These are phyloP conservation scores for Chalara sp. DNA, from an alignment of 2,329 filamentous ascomycete species.

Conservation along the genomic window DNA sequence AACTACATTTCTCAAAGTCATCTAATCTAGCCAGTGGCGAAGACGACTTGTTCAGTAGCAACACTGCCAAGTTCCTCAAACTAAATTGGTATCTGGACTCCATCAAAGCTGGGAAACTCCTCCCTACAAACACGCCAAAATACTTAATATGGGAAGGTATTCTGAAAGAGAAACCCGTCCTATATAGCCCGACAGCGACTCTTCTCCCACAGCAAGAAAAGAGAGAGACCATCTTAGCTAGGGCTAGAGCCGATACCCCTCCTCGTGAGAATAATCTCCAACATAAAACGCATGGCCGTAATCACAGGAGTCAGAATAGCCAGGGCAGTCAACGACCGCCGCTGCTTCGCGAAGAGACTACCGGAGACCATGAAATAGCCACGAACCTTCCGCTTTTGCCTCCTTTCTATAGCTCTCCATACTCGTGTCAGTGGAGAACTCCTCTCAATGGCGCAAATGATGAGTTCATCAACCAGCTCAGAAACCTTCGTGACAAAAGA, in stretches of 20 bases:
- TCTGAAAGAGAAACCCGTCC: constrained; percentile 3
- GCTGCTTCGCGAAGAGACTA: constrained; percentile 60
- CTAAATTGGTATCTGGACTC: constrained; percentile 53
- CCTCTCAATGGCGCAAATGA: constrained; percentile 65
- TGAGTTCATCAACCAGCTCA: constrained; percentile 66
- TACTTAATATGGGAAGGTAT: constrained; percentile 50
- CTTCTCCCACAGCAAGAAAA: not conserved
- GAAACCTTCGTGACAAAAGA: constrained; percentile 66
- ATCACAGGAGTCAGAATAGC: constrained; percentile 7
- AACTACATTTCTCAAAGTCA: no score
- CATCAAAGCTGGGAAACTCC: constrained; percentile 33
- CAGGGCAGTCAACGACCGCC: constrained; percentile 28
- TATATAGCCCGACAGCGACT: not conserved
- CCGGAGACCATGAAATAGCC: constrained; percentile 66
- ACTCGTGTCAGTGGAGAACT: constrained; percentile 77
- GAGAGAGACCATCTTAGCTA: constrained; percentile 21
- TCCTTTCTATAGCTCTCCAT: constrained; percentile 56
- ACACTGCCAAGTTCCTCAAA: constrained; percentile 46
- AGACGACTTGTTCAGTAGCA: not conserved
- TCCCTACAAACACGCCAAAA: constrained; percentile 35
- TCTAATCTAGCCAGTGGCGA: not conserved
- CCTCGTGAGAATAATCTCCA: constrained; percentile 15
- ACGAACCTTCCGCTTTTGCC: constrained; percentile 57
- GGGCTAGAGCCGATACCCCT: constrained; percentile 18
- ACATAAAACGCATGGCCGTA: constrained; percentile 10